A percentile compares a stretch with the other conserved stretches of the same genome.
Conservation (phyloP, 2,329 filamentous ascomycete species). For the Cryphonectria radicalis region DNA sequence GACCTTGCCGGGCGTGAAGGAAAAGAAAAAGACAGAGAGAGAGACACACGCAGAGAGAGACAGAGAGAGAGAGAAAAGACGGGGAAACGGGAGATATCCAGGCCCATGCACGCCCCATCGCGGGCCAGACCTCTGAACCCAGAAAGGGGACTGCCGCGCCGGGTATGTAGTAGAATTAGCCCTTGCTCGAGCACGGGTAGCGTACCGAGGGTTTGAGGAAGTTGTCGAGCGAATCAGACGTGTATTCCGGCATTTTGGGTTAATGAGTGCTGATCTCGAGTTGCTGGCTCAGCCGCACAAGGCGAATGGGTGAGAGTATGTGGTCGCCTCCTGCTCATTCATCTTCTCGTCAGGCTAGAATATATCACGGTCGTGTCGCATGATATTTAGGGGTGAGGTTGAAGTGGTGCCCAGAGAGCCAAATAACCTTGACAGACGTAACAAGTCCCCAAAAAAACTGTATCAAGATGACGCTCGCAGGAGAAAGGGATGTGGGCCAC, state of each 20-base stretch:
- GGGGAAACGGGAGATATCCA: constrained; percentile 7
- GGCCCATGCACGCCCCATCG: background rate
- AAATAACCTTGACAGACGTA: background rate
- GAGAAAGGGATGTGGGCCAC: background rate
- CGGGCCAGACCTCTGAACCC: background rate
- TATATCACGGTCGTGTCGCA: background rate
- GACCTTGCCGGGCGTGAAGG: background rate
- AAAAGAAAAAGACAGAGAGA: background rate
- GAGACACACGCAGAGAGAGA: background rate
- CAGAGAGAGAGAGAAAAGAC: background rate
- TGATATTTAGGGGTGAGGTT: constrained; percentile 2
- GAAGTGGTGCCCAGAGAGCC: background rate
- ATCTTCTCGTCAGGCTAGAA: background rate
- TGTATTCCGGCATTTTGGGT: background rate
- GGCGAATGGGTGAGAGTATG: background rate
- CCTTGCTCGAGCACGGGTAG: constrained; percentile 11
- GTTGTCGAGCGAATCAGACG: constrained; percentile 3
- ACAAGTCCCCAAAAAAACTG: background rate
- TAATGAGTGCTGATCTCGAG: background rate
- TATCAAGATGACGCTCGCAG: background rate
- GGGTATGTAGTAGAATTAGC: background rate
- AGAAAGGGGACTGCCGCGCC: constrained; percentile 4
- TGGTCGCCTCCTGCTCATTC: background rate
- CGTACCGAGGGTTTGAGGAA: constrained; percentile 14
- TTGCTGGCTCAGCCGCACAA: constrained; percentile 12